Base-by-base conservation (phyloP, 352 stramenopile genomes). In the Peronosclerospora sorghi region DNA sequence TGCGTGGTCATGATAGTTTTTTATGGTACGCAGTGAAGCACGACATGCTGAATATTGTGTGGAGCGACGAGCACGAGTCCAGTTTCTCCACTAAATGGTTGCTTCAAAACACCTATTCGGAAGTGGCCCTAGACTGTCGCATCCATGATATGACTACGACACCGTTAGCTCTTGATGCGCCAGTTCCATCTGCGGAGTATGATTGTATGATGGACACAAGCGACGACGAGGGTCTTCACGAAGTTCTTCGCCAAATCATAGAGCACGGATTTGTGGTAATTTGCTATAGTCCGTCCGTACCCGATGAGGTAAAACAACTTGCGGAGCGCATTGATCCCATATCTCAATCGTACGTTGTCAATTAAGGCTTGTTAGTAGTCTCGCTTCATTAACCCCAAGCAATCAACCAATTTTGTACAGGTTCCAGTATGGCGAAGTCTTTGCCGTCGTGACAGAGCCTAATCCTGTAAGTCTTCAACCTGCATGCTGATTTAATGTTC, bases 401-500 rank as follows among this genome's bases (percentile, higher is more conserved):
- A 29, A 8, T 28, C 21, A 12, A 8, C 23, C 15, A 24, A 1
- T 7, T 41, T 32, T 13, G 6, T 32, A 4, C 41, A 90, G 75
- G 8, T 87, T 87, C 48, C 62, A 89, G 9, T 93, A 93, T 50
- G 80, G 80, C n/a, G 67, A 86, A 26, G 70, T 86, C 13, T 93
- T 93, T 26, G 78, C 90, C 32, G 78, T 93, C 8, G 54, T 93
- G 12, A 75, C 74, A 0, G 80, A 93, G 40, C 71, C 79, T 18
- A 78, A 86, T 14, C 80, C 80, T 24, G 80, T 92, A 60, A 23
- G 58, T 62, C 43, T 32, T 32, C 0, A 30, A 7, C 20, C 8
- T 10, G 20, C 6, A 10, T 17, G 2, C 17, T 34, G 15, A 7
- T 41, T 7, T 36, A 17, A 29, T 9, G 21, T 5, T 32, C 8